Evolutionary conservation across 139 green algal genomes (phyloP).

Genomic region (Volvox africanus): DNA sequence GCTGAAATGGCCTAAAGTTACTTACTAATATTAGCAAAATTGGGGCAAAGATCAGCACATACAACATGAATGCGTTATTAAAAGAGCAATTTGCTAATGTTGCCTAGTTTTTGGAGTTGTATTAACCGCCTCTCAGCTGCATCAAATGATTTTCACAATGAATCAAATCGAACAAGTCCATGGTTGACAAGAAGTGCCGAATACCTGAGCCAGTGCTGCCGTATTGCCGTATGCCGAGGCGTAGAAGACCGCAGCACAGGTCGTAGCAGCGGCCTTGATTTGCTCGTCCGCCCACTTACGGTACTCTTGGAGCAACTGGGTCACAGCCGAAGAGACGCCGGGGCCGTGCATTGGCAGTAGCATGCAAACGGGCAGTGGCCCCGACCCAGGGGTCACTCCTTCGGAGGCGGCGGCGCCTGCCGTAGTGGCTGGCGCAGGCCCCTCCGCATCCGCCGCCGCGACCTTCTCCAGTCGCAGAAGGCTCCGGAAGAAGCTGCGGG

Average conservation of each 20-base stretch:
- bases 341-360: slow-evolving; percentile 92
- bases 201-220: slow-evolving; percentile 89
- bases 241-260: slow-evolving; percentile 89
- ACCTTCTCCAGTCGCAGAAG: slow-evolving; percentile 29
- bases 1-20: too few relatives aligned
- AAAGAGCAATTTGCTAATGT: too few relatives aligned
- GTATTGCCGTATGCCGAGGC: slow-evolving; percentile 97
- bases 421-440: background rate
- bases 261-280: slow-evolving; percentile 46
- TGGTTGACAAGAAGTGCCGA: background rate
- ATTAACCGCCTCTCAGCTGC: too few relatives aligned
- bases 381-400: background rate
- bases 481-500: slow-evolving; percentile 38
- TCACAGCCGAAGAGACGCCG: slow-evolving; percentile 68
- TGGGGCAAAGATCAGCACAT: too few relatives aligned
- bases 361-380: slow-evolving; percentile 40
- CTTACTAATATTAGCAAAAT: too few relatives aligned
- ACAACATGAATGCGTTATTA: too few relatives aligned
- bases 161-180: too few relatives aligned
- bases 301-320: slow-evolving; percentile 23
- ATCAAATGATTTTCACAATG: too few relatives aligned
- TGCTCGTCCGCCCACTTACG: slow-evolving; percentile 51
- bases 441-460: background rate
- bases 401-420: background rate
- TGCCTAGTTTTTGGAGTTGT: too few relatives aligned